Conservation (phyloP, 768 basidiomycete species). For the Leccinum boreale region DNA sequence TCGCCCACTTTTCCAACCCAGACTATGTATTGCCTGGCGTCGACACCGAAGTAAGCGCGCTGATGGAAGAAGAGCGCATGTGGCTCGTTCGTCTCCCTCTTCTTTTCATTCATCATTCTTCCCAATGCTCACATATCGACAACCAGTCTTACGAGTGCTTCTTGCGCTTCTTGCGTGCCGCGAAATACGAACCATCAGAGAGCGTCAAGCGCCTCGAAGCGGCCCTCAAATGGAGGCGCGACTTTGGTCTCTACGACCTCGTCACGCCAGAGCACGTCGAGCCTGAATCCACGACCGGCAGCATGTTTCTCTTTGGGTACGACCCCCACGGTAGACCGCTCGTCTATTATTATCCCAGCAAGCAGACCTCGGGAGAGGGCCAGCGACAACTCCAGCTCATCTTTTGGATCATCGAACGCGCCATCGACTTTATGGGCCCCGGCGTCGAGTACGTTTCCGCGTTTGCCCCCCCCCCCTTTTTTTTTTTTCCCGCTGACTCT, state of each 20-base stretch:
- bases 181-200: conserved; percentile 61
- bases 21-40: conserved; percentile 51
- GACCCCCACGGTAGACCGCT: conserved; percentile 64
- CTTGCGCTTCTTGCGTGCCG: conserved; percentile 72
- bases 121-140: neutral
- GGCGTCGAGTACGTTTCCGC: neutral
- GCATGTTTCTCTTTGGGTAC: conserved; percentile 75
- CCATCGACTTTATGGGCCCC: conserved; percentile 69
- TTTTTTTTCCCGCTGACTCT: neutral
- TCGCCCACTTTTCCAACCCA: conserved; percentile 52
- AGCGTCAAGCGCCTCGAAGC: conserved; percentile 66
- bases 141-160: conserved; percentile 63
- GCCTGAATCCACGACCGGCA: conserved; percentile 81
- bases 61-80: conserved; percentile 69
- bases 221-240: conserved; percentile 77
- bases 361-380: conserved; percentile 75
- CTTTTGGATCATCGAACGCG: conserved; percentile 58
- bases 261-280: conserved; percentile 64
- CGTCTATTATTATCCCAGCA: conserved; percentile 63
- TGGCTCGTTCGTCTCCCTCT: conserved; percentile 55
- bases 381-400: conserved; percentile 53
- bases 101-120: neutral
- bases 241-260: conserved; percentile 66
- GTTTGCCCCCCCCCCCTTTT: neutral
- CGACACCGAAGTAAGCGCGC: conserved; percentile 37